Base-by-base conservation (phyloP, 2,329 filamentous ascomycete species). In the Ophiostoma sp. region DNA sequence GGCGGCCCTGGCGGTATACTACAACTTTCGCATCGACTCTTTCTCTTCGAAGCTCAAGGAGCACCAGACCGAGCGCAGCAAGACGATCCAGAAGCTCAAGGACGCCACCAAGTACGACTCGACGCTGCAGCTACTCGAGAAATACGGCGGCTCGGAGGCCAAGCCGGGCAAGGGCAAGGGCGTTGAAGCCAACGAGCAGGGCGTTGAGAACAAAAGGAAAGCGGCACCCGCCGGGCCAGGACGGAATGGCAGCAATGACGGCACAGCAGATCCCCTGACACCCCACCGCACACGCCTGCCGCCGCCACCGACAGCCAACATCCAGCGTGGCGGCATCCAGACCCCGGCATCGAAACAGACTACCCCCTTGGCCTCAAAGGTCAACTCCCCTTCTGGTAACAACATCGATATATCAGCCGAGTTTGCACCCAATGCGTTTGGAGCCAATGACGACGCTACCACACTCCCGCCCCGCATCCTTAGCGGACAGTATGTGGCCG, bases 21-120 rank as follows among this genome's bases (percentile, higher is more conserved):
- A 92, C 80, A 90, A 89, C 73, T 96, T 91, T 76, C 91, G 92
- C 70, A 89, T 95, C 74, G 85, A 89, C 36, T 86, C 83, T 16
- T 83, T 91, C 11, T 86, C 89, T 72, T 78, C 82, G 52, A 85
- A 89, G 55, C 83, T 98, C 42, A 89, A 94, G 73, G 85, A 85
- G 27, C 84, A 93, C 47, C 87, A 93, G 74, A 86, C 87, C 67
- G 91, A 97, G 77, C 88, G 94, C 67, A 87, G 91, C 69, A 87
- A 87, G 74, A 97, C 93, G 1, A 98, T 99, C 72, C 90, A 96
- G 76, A 93, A 93, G 79, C 86, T 99, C 71, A 99, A 99, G 79
- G 88, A 90, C 69, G 93, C 93, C 40, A 99, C 95, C 45, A 97
- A 91, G 77, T 99, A 97, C 80, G 92, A 98, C 78, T 95, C 93